Evolutionary conservation across 495 filamentous ascomycete genomes (phyloP), one percentile per base, ranked within the genome.

Genomic region (Aspergillus diversus): DNA sequence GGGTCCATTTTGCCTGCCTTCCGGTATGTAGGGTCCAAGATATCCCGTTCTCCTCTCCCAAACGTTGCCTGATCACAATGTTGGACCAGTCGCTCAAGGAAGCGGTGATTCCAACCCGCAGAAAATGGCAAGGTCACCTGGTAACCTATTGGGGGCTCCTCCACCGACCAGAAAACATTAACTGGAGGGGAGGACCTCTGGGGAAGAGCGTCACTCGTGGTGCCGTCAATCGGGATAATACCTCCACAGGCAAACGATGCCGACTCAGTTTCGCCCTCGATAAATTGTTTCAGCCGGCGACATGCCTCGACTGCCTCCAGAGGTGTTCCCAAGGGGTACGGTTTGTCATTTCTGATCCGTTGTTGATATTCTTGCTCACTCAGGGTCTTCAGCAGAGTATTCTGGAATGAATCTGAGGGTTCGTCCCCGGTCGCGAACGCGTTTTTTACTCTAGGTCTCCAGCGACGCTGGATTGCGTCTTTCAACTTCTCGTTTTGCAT

Each of bases 1-100:
- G 59, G 61, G 21, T 83, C 82, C 13, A 88, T 59, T 67, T 84
- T 82, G 8, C 69, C 69, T 0, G 82, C 85, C 39, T 79, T 80
- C 43, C 84, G 80, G 61, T 84, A 83, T 1, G 53, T 65, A 43
- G 79, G 77, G 61, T 85, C 81, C 13, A 79, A 61, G 7, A 85
- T 73, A 47, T 84, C 75, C 56, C 81, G 58, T 12, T 75, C 70
- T 0, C 70, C 71, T 39, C 51, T 57, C 0, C 84, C 84, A 67
- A 85, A 86, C 7, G 67, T 79, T 3, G 83, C 82, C 6, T n/a
- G n/a, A n/a, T n/a, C n/a, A n/a, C n/a, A n/a, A n/a, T n/a, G n/a
- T n/a, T n/a, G n/a, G n/a, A n/a, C n/a, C n/a, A n/a, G n/a, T n/a
- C n/a, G n/a, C n/a, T n/a, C n/a, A n/a, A n/a, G n/a, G n/a, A n/a